Percentiles rank a stretch among this genome's conserved stretches.
These are phyloP conservation scores for Trichoderma virens DNA, from an alignment of 495 filamentous ascomycete species.

Conservation along the genomic window DNA sequence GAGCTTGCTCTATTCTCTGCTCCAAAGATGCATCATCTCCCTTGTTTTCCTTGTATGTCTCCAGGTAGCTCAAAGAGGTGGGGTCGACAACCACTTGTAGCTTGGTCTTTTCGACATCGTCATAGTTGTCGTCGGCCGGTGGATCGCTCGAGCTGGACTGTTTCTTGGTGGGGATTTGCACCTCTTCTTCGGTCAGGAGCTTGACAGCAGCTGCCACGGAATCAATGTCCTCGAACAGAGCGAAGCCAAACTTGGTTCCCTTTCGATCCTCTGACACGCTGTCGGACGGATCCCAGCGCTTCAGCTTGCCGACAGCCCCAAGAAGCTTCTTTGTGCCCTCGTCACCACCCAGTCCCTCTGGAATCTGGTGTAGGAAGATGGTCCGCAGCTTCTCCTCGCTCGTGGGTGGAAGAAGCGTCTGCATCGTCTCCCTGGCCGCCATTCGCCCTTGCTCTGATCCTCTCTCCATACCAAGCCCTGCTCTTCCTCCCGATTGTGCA, in stretches of 20 bases:
- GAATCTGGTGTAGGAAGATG: constrained; percentile 82
- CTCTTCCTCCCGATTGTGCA: constrained; percentile 38
- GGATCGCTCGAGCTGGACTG: constrained; percentile 31
- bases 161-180: constrained; percentile 77
- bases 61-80: constrained; percentile 67
- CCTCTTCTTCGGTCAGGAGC: constrained; percentile 58
- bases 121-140: constrained; percentile 42
- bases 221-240: constrained; percentile 90
- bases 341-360: constrained; percentile 67
- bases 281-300: constrained; percentile 62
- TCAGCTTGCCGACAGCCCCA: constrained; percentile 64
- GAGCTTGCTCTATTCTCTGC: constrained; percentile 60
- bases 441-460: constrained; percentile 61
- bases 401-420: constrained; percentile 75
- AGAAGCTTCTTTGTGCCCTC: constrained; percentile 79
- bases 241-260: constrained; percentile 86
- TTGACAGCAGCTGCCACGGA: constrained; percentile 81
- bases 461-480: constrained; percentile 59
- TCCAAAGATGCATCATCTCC: constrained; percentile 61
- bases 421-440: constrained; percentile 63
- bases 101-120: constrained; percentile 59
- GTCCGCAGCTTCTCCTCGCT: constrained; percentile 86
- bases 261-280: constrained; percentile 71
- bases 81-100: constrained; percentile 76
- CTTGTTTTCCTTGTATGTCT: constrained; percentile 62